phyloP scores from a whole-genome alignment of 129 eudicot genomes.

The Helianthus tuberosus region DNA sequence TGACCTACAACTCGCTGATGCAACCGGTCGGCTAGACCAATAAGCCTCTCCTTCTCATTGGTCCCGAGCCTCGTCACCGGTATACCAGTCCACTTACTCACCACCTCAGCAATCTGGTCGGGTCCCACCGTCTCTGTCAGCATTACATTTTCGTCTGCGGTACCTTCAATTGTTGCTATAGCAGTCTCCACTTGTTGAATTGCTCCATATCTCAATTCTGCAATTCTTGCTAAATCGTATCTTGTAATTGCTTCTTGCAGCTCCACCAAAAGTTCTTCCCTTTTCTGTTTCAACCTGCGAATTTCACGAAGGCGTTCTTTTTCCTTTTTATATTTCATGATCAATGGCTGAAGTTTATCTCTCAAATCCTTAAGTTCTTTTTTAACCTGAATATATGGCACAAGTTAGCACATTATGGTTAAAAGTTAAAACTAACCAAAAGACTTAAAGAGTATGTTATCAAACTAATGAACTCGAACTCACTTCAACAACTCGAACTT shows the following conservation, averaged over 20 bases:
- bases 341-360: slow-evolving; percentile 81
- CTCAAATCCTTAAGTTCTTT: slow-evolving; percentile 76
- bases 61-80: slow-evolving; percentile 93
- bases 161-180: slow-evolving; percentile 64
- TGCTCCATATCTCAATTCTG: slow-evolving; percentile 87
- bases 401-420: not conserved
- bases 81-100: slow-evolving; percentile 96
- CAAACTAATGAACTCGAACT: slow-evolving; percentile 29
- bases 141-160: slow-evolving; percentile 57
- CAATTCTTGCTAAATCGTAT: slow-evolving; percentile 79
- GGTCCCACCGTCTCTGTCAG: slow-evolving; percentile 91
- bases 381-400: slow-evolving; percentile 36
- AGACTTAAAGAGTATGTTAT: not conserved
- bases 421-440: not conserved
- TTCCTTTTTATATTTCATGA: slow-evolving; percentile 83
- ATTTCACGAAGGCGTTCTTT: slow-evolving; percentile 85
- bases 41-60: slow-evolving; percentile 78
- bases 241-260: slow-evolving; percentile 46
- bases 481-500: slow-evolving; percentile 73
- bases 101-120: slow-evolving; percentile 93
- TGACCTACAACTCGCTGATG: slow-evolving; percentile 90
- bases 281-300: slow-evolving; percentile 68
- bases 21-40: slow-evolving; percentile 78
- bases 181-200: slow-evolving; percentile 86
- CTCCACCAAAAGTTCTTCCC: slow-evolving; percentile 71